Conservation (phyloP, 2,329 filamentous ascomycete species). For the Botrytis galanthina region DNA sequence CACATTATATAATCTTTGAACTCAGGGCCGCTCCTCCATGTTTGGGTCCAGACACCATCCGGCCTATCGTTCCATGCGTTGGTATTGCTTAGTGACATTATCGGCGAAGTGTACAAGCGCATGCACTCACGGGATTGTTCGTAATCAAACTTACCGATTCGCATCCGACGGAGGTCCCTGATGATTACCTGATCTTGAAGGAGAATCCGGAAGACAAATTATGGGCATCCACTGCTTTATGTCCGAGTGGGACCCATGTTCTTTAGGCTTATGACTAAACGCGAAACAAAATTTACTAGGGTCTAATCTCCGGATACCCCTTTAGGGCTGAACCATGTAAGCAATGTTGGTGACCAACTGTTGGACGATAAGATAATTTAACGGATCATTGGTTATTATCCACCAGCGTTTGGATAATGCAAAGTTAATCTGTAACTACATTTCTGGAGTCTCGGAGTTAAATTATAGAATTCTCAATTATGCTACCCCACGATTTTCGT, state of each 20-base stretch:
- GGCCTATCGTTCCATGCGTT: background rate
- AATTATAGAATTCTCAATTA: background rate
- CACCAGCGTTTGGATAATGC: background rate
- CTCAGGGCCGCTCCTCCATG: conserved; percentile 9
- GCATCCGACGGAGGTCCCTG: background rate
- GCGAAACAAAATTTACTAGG: conserved; percentile 6
- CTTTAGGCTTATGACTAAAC: background rate
- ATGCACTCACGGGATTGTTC: background rate
- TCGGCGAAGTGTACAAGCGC: background rate
- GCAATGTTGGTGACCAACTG: background rate
- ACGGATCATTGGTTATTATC: background rate
- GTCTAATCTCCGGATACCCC: conserved; percentile 11
- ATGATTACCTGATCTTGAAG: background rate
- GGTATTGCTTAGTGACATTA: background rate
- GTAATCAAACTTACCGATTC: background rate
- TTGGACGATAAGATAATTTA: background rate
- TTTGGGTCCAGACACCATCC: background rate
- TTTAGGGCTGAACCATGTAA: background rate
- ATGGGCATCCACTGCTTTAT: background rate
- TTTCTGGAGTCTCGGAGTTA: background rate
- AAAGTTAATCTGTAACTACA: background rate
- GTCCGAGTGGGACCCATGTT: background rate
- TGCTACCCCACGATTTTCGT: background rate
- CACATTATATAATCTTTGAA: conserved; percentile 9
- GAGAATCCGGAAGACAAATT: background rate